phyloP scores from a whole-genome alignment of 768 basidiomycete species.

The Calocybe indica region DNA sequence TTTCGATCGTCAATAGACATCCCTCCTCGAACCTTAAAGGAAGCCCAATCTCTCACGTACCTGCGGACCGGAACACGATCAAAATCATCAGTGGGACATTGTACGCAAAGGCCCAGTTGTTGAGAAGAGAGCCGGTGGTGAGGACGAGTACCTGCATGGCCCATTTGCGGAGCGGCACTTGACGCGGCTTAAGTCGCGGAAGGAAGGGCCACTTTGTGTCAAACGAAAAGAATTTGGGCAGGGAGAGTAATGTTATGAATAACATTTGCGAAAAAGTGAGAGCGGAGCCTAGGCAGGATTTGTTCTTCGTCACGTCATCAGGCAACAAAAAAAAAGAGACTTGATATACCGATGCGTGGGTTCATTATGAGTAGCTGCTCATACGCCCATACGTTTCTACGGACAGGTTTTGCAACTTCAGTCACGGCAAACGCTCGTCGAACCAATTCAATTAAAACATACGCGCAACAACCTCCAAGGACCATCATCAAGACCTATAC shows the following conservation, averaged over 20 bases:
- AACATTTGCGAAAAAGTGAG: constrained; percentile 83
- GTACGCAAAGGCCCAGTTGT: constrained; percentile 78
- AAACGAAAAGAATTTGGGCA: constrained; percentile 57
- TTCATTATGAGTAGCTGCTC: constrained; percentile 69
- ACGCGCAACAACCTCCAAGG: constrained; percentile 84
- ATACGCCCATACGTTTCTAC: constrained; percentile 73
- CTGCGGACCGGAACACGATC: constrained; percentile 83
- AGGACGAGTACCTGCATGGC: constrained; percentile 64
- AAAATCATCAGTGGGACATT: constrained; percentile 72
- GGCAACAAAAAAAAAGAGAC: not conserved
- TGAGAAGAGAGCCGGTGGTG: constrained; percentile 61
- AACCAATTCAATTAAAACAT: constrained; percentile 19
- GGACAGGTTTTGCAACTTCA: not conserved
- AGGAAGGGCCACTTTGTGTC: constrained; percentile 18
- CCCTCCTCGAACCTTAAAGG: not conserved
- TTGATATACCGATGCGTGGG: constrained; percentile 57
- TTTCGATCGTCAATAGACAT: constrained; percentile 2
- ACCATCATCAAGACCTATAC: constrained; percentile 50
- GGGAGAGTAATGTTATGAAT: constrained; percentile 64
- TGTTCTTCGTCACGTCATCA: constrained; percentile 4
- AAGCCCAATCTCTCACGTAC: constrained; percentile 26
- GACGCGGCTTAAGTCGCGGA: constrained; percentile 56
- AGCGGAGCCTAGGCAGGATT: constrained; percentile 51
- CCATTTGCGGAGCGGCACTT: constrained; percentile 68
- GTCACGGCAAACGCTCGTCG: not conserved